phyloP scores from a whole-genome alignment of 139 green algal species.

The Chlamydomonas schloesseri region DNA sequence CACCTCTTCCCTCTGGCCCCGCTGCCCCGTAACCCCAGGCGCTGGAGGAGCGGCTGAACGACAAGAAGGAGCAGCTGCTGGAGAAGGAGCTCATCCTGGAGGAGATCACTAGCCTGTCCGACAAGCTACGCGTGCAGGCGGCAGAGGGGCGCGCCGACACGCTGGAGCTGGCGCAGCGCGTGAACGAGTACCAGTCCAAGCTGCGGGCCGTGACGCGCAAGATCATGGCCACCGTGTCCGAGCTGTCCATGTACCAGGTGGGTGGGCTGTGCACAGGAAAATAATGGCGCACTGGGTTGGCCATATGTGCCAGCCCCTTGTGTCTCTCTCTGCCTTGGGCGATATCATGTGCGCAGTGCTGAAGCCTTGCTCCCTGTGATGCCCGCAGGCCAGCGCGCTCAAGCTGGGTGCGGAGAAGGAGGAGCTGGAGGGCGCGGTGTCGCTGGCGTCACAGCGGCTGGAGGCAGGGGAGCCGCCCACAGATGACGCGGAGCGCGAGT shows the following conservation, averaged over 20 bases:
- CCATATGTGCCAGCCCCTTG: too few relatives aligned
- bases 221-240: slow-evolving; percentile 90
- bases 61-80: slow-evolving; percentile 81
- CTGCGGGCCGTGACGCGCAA: slow-evolving; percentile 77
- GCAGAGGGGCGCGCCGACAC: slow-evolving; percentile 72
- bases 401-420: slow-evolving; percentile 77
- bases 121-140: slow-evolving; percentile 63
- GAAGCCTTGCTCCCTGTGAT: too few relatives aligned
- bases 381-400: slow-evolving; percentile 69
- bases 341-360: too few relatives aligned
- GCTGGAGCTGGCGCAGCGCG: slow-evolving; percentile 68
- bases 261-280: background rate
- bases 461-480: slow-evolving; percentile 77
- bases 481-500: slow-evolving; percentile 72
- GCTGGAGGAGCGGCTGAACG: slow-evolving; percentile 81
- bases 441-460: slow-evolving; percentile 43
- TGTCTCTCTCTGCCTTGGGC: too few relatives aligned
- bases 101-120: slow-evolving; percentile 65
- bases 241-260: slow-evolving; percentile 91
- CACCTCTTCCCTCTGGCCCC: too few relatives aligned
- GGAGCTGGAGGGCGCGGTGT: slow-evolving; percentile 63
- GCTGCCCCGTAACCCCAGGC: background rate
- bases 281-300: too few relatives aligned
- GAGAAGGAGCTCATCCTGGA: slow-evolving; percentile 90
- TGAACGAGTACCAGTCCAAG: slow-evolving; percentile 80